Percentiles rank a stretch among this genome's conserved stretches.
phyloP scores from a whole-genome alignment of 495 filamentous ascomycete species.

The Schizothecium vesticola region DNA sequence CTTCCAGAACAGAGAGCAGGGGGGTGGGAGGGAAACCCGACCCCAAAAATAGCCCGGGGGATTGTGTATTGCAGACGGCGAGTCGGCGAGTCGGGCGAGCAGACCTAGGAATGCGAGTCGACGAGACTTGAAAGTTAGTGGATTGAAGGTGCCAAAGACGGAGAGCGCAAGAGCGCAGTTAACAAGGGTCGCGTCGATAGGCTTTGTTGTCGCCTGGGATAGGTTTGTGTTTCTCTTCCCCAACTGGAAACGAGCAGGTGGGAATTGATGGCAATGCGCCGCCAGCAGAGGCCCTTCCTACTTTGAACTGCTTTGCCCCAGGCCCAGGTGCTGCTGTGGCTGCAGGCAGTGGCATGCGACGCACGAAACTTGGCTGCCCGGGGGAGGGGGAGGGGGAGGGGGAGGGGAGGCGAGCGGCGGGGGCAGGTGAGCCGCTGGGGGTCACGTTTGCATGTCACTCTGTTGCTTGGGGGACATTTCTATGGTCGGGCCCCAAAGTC shows the following conservation, averaged over 20 bases:
- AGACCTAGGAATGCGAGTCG: not conserved
- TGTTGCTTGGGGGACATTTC: slow-evolving; percentile 1
- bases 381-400: slow-evolving; percentile 3
- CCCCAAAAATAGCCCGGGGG: not conserved
- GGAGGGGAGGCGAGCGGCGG: not conserved
- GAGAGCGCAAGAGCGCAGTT: not conserved
- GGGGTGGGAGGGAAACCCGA: not conserved
- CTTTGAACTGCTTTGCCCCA: not conserved
- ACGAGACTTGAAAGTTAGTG: not conserved
- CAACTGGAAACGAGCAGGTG: not conserved
- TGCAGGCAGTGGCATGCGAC: slow-evolving; percentile 3
- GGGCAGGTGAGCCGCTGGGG: slow-evolving; percentile 9
- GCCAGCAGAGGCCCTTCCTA: not conserved
- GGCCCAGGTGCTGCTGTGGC: not conserved
- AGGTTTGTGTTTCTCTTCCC: not conserved
- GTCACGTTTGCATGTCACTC: slow-evolving; percentile 13
- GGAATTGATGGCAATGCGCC: not conserved
- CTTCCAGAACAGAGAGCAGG: slow-evolving; percentile 8
- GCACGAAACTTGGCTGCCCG: slow-evolving; percentile 13
- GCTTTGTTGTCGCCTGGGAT: not conserved
- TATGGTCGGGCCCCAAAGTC: not conserved
- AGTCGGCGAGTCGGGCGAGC: not conserved
- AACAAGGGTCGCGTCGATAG: not conserved
- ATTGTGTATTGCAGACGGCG: not conserved
- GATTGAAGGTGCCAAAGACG: not conserved